These are phyloP conservation scores for Berberis vulgaris DNA, from an alignment of 164 flowering plant genomes.

Conservation along the genomic window DNA sequence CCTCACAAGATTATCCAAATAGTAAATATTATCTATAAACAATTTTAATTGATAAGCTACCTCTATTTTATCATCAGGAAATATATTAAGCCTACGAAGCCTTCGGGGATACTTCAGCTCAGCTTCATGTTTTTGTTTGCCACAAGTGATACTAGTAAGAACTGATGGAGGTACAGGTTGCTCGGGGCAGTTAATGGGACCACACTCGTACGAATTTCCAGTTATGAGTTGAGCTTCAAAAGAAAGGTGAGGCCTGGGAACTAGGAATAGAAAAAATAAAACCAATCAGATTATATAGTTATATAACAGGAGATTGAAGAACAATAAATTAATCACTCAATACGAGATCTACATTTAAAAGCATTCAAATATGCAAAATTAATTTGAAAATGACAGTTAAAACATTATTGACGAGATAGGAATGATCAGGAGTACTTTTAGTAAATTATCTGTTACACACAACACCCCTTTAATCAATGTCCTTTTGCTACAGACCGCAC, in stretches of 20 bases:
- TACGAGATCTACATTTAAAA: too few relatives aligned
- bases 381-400: too few relatives aligned
- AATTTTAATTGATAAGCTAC: conserved; percentile 19
- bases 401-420: too few relatives aligned
- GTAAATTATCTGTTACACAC: too few relatives aligned
- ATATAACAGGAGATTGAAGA: not conserved
- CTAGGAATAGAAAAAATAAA: conserved; percentile 21
- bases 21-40: not conserved
- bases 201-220: conserved; percentile 80
- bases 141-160: conserved; percentile 38
- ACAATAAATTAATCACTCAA: not conserved
- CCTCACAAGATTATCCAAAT: not conserved
- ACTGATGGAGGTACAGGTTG: conserved; percentile 48
- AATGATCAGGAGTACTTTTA: too few relatives aligned
- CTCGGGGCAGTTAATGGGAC: conserved; percentile 70
- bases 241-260: conserved; percentile 85
- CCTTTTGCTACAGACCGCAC: too few relatives aligned
- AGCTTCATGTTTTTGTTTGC: conserved; percentile 84
- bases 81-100: conserved; percentile 77
- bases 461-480: too few relatives aligned
- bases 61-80: conserved; percentile 79
- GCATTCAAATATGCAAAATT: too few relatives aligned
- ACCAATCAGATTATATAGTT: not conserved
- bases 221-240: conserved; percentile 95
- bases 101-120: conserved; percentile 83